Conservation (phyloP, 1,139 yeast species). For the Blastobotrys aristatus region DNA sequence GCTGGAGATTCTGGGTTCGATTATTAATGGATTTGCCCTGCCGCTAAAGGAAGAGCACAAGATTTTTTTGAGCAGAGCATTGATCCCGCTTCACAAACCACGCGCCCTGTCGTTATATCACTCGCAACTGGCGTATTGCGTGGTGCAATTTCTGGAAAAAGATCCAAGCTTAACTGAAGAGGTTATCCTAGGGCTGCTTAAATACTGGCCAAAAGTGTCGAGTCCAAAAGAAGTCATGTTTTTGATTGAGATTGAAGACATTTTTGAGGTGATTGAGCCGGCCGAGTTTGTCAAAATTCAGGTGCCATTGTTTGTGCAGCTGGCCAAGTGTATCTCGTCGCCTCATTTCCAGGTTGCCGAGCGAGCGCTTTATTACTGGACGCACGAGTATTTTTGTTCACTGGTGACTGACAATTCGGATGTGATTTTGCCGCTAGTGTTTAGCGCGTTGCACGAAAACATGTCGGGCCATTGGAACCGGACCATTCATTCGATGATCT, state of each 20-base stretch:
- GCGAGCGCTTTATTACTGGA: constrained; percentile 90
- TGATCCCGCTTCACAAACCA: constrained; percentile 90
- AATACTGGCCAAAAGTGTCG: constrained; percentile 97
- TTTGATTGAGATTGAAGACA: constrained; percentile 91
- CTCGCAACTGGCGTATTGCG: constrained; percentile 95
- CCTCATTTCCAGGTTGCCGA: constrained; percentile 98
- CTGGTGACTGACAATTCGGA: constrained; percentile 86
- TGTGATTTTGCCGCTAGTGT: constrained; percentile 85
- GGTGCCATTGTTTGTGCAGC: constrained; percentile 88
- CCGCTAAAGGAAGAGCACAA: constrained; percentile 97
- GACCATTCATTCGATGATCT: constrained; percentile 86
- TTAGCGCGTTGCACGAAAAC: constrained; percentile 83
- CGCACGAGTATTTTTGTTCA: constrained; percentile 87
- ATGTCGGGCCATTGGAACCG: constrained; percentile 73
- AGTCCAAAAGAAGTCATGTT: constrained; percentile 96
- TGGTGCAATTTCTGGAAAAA: constrained; percentile 92
- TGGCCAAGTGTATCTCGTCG: constrained; percentile 88
- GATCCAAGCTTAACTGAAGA: constrained; percentile 91
- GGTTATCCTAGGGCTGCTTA: constrained; percentile 83
- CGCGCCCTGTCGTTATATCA: constrained; percentile 84
- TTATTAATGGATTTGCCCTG: constrained; percentile 95
- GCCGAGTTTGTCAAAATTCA: constrained; percentile 86
- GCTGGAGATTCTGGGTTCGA: constrained; percentile 89
- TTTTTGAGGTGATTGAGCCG: constrained; percentile 94
- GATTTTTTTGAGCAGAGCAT: constrained; percentile 78